phyloP scores from a whole-genome alignment of 2,329 filamentous ascomycete species.

The Zymoseptoria pseudotritici region DNA sequence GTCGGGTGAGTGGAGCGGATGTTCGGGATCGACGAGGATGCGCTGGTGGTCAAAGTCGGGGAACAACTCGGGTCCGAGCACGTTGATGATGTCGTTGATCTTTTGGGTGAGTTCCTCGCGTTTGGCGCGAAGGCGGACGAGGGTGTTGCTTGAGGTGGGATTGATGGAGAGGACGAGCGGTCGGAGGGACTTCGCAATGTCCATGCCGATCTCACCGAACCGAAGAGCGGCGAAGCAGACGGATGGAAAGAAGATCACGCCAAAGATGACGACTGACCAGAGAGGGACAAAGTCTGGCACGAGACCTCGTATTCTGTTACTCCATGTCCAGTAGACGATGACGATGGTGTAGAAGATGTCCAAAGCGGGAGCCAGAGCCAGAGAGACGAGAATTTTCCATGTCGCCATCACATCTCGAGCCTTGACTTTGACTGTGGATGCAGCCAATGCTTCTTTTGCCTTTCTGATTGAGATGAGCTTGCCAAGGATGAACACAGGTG shows the following conservation, averaged over 20 bases:
- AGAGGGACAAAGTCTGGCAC: conserved; percentile 73
- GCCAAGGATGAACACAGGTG: conserved; percentile 76
- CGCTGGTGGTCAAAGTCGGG: conserved; percentile 83
- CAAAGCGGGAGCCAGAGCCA: conserved; percentile 72
- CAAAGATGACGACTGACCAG: conserved; percentile 65
- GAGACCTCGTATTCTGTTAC: conserved; percentile 74
- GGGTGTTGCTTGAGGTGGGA: conserved; percentile 74
- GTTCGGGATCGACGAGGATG: conserved; percentile 52
- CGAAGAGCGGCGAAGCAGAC: conserved; percentile 90
- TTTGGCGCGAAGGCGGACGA: conserved; percentile 66
- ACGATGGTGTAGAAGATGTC: conserved; percentile 74
- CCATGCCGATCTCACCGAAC: conserved; percentile 97
- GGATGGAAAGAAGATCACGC: conserved; percentile 73
- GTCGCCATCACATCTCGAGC: conserved; percentile 86
- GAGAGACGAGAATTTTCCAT: conserved; percentile 85
- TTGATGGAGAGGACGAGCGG: conserved; percentile 80
- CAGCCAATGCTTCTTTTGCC: conserved; percentile 74
- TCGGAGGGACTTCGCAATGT: conserved; percentile 89
- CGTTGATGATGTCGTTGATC: conserved; percentile 90
- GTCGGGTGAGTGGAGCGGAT: conserved; percentile 23
- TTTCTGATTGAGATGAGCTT: conserved; percentile 77
- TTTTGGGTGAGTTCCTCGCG: conserved; percentile 69
- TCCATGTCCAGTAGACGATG: conserved; percentile 69
- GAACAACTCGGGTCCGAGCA: conserved; percentile 89
- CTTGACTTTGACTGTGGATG: conserved; percentile 80